A percentile compares a stretch with the other conserved stretches of the same genome.
phyloP scores from a whole-genome alignment of 73 alveolate species.

The Stentor coeruleus region DNA sequence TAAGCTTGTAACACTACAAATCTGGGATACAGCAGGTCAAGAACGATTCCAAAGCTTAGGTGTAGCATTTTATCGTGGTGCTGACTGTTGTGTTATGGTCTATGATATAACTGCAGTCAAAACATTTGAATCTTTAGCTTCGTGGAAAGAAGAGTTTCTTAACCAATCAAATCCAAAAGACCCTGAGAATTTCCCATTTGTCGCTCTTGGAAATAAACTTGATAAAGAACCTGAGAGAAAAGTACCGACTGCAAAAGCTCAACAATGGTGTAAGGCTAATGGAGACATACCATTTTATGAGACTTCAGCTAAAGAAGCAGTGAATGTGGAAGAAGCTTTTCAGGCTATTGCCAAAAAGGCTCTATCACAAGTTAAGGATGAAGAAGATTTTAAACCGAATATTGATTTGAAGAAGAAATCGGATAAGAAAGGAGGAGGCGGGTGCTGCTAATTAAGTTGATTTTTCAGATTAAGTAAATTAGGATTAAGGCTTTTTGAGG shows the following conservation, averaged over 20 bases:
- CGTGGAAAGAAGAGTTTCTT: slow-evolving; percentile 93
- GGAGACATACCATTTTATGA: slow-evolving; percentile 79
- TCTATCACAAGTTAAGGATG: slow-evolving; percentile 20
- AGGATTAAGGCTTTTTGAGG: too few relatives aligned
- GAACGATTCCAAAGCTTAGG: slow-evolving; percentile 87
- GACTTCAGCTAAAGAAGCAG: slow-evolving; percentile 81
- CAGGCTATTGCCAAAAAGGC: slow-evolving; percentile 77
- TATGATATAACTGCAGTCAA: slow-evolving; percentile 79
- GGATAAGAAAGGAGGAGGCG: neutral
- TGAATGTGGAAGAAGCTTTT: slow-evolving; percentile 81
- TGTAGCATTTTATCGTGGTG: slow-evolving; percentile 97
- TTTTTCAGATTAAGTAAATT: too few relatives aligned
- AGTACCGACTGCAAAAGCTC: slow-evolving; percentile 74
- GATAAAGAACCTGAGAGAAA: slow-evolving; percentile 56
- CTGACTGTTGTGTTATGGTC: slow-evolving; percentile 95
- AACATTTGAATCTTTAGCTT: slow-evolving; percentile 85
- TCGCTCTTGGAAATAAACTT: slow-evolving; percentile 92
- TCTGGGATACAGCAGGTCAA: slow-evolving; percentile 68
- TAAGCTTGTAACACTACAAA: slow-evolving; percentile 72
- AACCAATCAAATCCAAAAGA: slow-evolving; percentile 85
- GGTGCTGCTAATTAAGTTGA: slow-evolving; percentile 17
- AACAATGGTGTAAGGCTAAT: slow-evolving; percentile 87
- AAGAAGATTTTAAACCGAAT: slow-evolving; percentile 8
- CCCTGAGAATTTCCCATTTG: slow-evolving; percentile 94
- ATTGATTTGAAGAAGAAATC: slow-evolving; percentile 13